Evolutionary conservation across 345 rosid species (phyloP).

Genomic region (Rhodomyrtus tomentosa): DNA sequence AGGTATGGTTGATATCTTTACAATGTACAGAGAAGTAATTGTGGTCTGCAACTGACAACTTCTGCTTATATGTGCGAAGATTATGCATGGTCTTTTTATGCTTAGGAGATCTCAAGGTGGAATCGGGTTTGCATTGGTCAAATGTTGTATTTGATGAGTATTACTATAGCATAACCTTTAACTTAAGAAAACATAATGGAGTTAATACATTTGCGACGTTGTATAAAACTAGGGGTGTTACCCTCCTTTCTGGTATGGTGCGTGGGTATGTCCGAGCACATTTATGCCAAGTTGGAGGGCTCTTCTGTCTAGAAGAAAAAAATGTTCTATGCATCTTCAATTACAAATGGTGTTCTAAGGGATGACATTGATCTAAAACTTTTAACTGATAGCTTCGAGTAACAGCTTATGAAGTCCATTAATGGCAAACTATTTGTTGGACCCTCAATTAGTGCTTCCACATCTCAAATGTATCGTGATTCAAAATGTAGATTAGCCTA

Average conservation of each 20-base stretch:
- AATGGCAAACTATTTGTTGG: not conserved
- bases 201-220: not conserved
- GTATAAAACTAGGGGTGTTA: not conserved
- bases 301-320: not conserved
- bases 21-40: not conserved
- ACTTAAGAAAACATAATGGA: not conserved
- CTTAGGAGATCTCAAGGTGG: not conserved
- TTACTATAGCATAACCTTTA: not conserved
- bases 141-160: not conserved
- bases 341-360: not conserved
- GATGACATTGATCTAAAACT: not conserved
- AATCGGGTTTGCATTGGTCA: not conserved
- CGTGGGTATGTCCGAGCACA: not conserved
- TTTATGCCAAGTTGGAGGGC: not conserved
- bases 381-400: not conserved
- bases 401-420: not conserved
- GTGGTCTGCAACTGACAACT: not conserved
- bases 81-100: not conserved
- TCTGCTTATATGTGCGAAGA: not conserved
- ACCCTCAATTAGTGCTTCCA: not conserved
- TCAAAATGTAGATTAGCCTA: not conserved
- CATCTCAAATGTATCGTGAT: not conserved
- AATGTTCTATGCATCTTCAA: not conserved
- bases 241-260: not conserved
- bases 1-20: slow-evolving; percentile 26